Percentiles rank a stretch among this genome's conserved stretches.
These are phyloP conservation scores for Spiraea crenata DNA, from an alignment of 331 rosid species.

Conservation along the genomic window DNA sequence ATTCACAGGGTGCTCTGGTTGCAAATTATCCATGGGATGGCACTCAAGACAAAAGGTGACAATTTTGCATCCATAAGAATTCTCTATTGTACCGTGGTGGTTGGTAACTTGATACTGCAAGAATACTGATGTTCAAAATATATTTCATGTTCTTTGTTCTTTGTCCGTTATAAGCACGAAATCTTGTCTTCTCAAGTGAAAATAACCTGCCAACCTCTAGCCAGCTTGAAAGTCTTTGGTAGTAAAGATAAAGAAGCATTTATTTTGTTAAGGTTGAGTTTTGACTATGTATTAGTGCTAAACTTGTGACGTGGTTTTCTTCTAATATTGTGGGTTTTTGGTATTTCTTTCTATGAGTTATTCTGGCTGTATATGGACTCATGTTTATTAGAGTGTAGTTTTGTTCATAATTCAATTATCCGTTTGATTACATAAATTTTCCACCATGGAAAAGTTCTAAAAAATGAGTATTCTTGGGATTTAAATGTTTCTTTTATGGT, in stretches of 20 bases:
- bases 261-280: no score
- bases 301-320: not conserved
- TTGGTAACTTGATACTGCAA: constrained; percentile 5
- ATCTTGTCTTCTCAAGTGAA: not conserved
- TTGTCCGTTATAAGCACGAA: not conserved
- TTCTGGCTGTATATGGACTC: not conserved
- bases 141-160: constrained; percentile 2
- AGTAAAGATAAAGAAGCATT: not conserved
- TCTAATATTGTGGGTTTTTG: not conserved
- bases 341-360: not conserved
- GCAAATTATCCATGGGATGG: constrained; percentile 99
- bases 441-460: no score
- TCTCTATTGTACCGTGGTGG: not conserved
- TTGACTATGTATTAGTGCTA: not conserved
- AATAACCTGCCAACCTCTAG: constrained; percentile 9
- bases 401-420: not conserved
- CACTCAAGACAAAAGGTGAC: constrained; percentile 66
- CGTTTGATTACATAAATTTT: no score
- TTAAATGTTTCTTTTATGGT: not conserved
- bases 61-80: constrained; percentile 8
- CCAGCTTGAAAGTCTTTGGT: not conserved
- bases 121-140: not conserved
- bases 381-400: not conserved
- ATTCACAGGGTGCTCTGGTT: constrained; percentile 83
- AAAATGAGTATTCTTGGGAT: no score